Conservation (phyloP, 1,139 yeast species). For the Geotrichum citri-aurantii region DNA sequence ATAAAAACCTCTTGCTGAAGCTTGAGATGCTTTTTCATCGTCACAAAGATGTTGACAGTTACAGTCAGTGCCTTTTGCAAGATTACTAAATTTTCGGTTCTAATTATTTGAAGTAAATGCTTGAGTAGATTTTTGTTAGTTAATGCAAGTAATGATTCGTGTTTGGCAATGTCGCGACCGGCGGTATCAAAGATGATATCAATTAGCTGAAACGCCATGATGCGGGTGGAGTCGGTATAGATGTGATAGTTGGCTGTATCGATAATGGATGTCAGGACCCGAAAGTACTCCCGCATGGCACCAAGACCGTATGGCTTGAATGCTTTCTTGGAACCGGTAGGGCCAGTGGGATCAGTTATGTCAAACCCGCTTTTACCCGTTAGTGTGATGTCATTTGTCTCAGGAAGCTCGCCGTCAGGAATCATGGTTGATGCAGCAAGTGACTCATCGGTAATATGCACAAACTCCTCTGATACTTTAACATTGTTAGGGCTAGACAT, state of each 20-base stretch:
- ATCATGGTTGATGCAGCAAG: background rate
- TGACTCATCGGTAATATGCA: background rate
- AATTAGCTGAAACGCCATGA: conserved; percentile 71
- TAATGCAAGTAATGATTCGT: conserved; percentile 59
- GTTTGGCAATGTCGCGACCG: conserved; percentile 60
- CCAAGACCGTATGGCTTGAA: conserved; percentile 54
- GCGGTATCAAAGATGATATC: conserved; percentile 78
- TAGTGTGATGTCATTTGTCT: background rate
- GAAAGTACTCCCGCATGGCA: conserved; percentile 62
- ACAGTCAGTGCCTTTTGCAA: conserved; percentile 71
- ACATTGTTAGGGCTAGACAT: conserved; percentile 8
- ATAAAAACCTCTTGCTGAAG: conserved; percentile 40
- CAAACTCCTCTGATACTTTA: background rate
- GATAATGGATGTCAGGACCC: conserved; percentile 73
- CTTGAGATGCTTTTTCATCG: conserved; percentile 34
- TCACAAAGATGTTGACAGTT: conserved; percentile 51
- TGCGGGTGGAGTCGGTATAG: conserved; percentile 81
- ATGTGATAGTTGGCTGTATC: conserved; percentile 78
- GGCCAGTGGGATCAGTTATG: background rate
- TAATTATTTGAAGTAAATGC: conserved; percentile 72
- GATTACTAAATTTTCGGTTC: conserved; percentile 60
- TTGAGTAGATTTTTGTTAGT: conserved; percentile 78
- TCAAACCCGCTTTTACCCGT: background rate
- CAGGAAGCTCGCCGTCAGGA: background rate
- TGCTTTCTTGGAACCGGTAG: conserved; percentile 1